Conservation (phyloP, 495 filamentous ascomycete species). For the Neurospora pannonica region DNA sequence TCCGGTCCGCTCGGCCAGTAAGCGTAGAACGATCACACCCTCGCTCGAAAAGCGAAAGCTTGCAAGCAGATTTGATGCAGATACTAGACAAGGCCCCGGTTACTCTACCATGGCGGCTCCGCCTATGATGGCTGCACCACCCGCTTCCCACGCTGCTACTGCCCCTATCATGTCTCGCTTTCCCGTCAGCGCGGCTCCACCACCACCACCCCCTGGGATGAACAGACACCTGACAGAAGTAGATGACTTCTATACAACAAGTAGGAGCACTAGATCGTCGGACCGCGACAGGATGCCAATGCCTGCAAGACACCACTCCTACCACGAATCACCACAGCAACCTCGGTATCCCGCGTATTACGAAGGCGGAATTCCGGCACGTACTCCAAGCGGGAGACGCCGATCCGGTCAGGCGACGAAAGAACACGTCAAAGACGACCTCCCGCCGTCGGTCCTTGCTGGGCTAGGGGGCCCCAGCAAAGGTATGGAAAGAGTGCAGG, state of each 20-base stretch:
- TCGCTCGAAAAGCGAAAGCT: constrained; percentile 6
- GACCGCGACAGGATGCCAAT: constrained; percentile 2
- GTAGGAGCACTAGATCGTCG: background rate
- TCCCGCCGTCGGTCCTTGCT: constrained; percentile 33
- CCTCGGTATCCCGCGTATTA: background rate
- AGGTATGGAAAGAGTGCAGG: constrained; percentile 36
- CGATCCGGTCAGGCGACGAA: constrained; percentile 14
- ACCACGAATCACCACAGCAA: constrained; percentile 1
- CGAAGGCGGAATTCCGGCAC: constrained; percentile 5
- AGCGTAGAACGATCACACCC: background rate
- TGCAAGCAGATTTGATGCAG: constrained; percentile 35
- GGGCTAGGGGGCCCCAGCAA: constrained; percentile 35
- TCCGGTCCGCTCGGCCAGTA: background rate
- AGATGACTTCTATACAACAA: background rate
- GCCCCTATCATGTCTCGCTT: background rate
- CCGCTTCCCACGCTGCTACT: constrained; percentile 16
- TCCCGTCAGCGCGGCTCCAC: background rate
- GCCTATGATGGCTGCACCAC: constrained; percentile 12
- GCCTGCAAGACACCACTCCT: constrained; percentile 2
- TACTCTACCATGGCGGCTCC: constrained; percentile 7
- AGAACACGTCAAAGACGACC: constrained; percentile 18
- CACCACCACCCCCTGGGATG: background rate
- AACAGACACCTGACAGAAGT: background rate
- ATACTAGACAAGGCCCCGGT: constrained; percentile 15
- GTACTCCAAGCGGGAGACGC: constrained; percentile 18